A percentile compares a stretch with the other conserved stretches of the same genome.
Conservation (phyloP, 768 basidiomycete species). For the Postia placenta region DNA sequence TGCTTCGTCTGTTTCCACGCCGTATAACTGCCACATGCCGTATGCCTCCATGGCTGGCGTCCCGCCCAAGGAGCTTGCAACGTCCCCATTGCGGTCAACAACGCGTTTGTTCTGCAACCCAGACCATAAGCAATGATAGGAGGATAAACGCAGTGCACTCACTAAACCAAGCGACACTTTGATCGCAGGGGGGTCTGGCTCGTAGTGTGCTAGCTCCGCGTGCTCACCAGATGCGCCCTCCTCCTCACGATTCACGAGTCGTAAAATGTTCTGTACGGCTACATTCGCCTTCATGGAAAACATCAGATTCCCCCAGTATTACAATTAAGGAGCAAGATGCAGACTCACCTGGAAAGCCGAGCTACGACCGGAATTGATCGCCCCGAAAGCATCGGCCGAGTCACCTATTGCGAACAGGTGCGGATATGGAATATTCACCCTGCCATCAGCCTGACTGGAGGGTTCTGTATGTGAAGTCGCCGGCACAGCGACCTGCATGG, state of each 20-base stretch:
- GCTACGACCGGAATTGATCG: slow-evolving; percentile 53
- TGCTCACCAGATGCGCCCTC: background rate
- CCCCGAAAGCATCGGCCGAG: slow-evolving; percentile 58
- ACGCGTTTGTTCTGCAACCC: background rate
- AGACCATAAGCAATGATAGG: slow-evolving; percentile 5
- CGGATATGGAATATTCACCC: slow-evolving; percentile 33
- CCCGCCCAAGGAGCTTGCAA: slow-evolving; percentile 38
- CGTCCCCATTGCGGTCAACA: background rate
- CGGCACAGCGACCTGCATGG: slow-evolving; percentile 42
- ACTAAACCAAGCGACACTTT: slow-evolving; percentile 60
- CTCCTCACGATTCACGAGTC: slow-evolving; percentile 30
- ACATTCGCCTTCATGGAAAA: slow-evolving; percentile 27
- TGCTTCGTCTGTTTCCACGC: slow-evolving; percentile 31
- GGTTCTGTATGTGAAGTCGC: slow-evolving; percentile 5
- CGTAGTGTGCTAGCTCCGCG: slow-evolving; percentile 36
- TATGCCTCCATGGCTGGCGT: slow-evolving; percentile 43
- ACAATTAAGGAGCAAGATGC: background rate
- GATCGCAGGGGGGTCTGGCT: slow-evolving; percentile 45
- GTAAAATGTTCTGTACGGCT: slow-evolving; percentile 49
- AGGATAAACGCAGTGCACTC: slow-evolving; percentile 16
- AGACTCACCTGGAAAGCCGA: slow-evolving; percentile 22
- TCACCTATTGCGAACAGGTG: slow-evolving; percentile 61
- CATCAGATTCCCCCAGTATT: background rate
- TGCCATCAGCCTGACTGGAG: slow-evolving; percentile 9
- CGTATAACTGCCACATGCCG: slow-evolving; percentile 41